Base-by-base conservation (phyloP, 768 basidiomycete genomes). In the Boletellus sp. region DNA sequence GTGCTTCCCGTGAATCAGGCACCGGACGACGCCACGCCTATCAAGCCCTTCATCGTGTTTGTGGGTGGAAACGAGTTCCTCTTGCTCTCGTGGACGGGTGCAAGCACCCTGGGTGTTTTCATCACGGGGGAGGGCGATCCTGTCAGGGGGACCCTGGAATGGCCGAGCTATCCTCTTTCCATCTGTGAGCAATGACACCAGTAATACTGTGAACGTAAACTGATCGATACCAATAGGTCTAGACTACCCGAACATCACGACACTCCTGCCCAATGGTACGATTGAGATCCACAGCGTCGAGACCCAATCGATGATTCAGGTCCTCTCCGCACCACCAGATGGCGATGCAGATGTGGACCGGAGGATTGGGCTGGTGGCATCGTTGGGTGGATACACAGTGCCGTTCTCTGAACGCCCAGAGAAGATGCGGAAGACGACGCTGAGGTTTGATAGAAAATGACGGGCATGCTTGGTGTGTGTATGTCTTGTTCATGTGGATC, bases 81-180 rank as follows among this genome's bases (percentile, higher is more conserved):
- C 37, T 76, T 96, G 19, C 74, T 91, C 15, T 89, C 88, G 2
- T 94, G 87, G 80, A 93, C 85, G 1, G 94, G 90, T 13, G 70
- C 75, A 4, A 82, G 78, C 45, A 89, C 90, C 0, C 72, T 97
- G 35, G 94, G 94, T 0, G 71, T 98, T 10, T 98, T 97, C 58
- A 76, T 97, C 55, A 90, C 80, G 13, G 80, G 83, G 0, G 79
- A 81, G 2, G 94, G 92, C 0, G 93, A 95, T 66, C 92, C 94
- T 5, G 85, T 92, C 8, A 78, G 94, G 40, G 93, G 93, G 2
- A 94, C 94, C 2, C 70, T 96, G 38, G 80, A 91, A 62, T 96
- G 92, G 90, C 77, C 82, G 3, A 78, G 73, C 43, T 84, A 94
- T 72, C 90, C 93, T 0, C 70, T 81, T 20, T 78, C 83, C 17